Evolutionary conservation across 306 rosid genomes (phyloP).

Genomic region (Dryas drummondii): DNA sequence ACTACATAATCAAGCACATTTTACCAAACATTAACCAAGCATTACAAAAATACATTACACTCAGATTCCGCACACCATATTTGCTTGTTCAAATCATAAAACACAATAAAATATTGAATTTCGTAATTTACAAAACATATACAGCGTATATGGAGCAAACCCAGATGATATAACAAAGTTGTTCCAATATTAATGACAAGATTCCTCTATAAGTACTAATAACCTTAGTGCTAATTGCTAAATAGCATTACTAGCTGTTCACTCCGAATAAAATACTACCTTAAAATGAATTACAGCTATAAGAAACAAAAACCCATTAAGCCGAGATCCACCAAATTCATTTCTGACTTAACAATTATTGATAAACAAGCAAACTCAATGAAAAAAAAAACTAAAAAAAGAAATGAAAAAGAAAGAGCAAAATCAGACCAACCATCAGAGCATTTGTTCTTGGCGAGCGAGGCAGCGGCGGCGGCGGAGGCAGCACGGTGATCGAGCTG

Average conservation of each 20-base stretch:
- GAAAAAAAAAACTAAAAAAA: neutral
- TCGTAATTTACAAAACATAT: neutral
- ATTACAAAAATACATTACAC: neutral
- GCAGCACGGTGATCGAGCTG: conserved; percentile 57
- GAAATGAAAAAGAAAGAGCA: neutral
- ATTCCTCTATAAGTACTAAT: neutral
- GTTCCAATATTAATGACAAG: neutral
- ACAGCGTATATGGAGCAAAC: neutral
- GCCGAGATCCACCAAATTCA: neutral
- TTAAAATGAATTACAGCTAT: neutral
- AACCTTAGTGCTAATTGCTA: neutral
- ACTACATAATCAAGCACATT: neutral
- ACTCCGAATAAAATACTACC: neutral
- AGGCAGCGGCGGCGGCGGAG: conserved; percentile 22
- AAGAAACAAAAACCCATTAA: neutral
- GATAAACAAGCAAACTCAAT: neutral
- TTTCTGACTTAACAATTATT: neutral
- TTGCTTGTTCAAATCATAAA: neutral
- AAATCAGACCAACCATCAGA: conserved; percentile 43
- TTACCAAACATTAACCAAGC: neutral
- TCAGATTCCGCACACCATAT: neutral
- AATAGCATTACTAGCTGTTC: neutral
- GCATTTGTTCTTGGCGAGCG: conserved; percentile 54
- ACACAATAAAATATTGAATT: neutral
- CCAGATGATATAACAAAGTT: neutral